These are phyloP conservation scores for Phytophthora meadii DNA, from an alignment of 352 stramenopile species.

Conservation along the genomic window DNA sequence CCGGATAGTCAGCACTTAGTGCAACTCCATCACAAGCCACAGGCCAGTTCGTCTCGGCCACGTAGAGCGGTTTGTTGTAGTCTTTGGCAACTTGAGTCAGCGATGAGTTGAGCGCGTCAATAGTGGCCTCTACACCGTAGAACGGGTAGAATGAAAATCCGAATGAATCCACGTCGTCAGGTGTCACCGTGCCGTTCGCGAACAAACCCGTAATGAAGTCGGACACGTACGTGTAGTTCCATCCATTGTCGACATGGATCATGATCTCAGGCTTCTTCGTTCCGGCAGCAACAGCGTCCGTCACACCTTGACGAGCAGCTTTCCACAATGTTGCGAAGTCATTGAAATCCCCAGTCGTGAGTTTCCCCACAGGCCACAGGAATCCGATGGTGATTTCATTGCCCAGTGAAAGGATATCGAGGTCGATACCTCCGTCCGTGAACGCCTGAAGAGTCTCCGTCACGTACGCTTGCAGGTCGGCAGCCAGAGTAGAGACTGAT, in stretches of 20 bases:
- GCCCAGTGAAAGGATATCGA: slow-evolving; percentile 39
- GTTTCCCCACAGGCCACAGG: slow-evolving; percentile 34
- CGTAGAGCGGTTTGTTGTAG: slow-evolving; percentile 41
- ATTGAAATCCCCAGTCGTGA: slow-evolving; percentile 35
- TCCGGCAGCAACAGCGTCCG: slow-evolving; percentile 30
- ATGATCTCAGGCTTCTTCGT: slow-evolving; percentile 44
- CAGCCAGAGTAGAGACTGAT: slow-evolving; percentile 28
- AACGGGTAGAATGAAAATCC: slow-evolving; percentile 50
- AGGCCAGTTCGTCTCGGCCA: slow-evolving; percentile 42
- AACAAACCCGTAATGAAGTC: slow-evolving; percentile 43
- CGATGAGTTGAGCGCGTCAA: slow-evolving; percentile 34
- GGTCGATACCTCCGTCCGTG: slow-evolving; percentile 36
- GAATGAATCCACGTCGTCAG: slow-evolving; percentile 38
- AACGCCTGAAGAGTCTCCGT: slow-evolving; percentile 35
- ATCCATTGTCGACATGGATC: slow-evolving; percentile 47
- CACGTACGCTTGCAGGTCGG: slow-evolving; percentile 35
- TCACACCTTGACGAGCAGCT: slow-evolving; percentile 36
- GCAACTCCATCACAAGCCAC: slow-evolving; percentile 26
- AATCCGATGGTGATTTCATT: slow-evolving; percentile 48
- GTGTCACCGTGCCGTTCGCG: slow-evolving; percentile 34
- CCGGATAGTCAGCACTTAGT: slow-evolving; percentile 34
- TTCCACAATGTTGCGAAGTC: slow-evolving; percentile 42
- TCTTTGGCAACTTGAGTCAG: slow-evolving; percentile 33
- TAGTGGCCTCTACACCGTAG: slow-evolving; percentile 40
- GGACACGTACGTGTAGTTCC: slow-evolving; percentile 41